Evolutionary conservation across 768 basidiomycete species (phyloP), one percentile per base, ranked within the genome.

Genomic region (Exsudoporus frostii): DNA sequence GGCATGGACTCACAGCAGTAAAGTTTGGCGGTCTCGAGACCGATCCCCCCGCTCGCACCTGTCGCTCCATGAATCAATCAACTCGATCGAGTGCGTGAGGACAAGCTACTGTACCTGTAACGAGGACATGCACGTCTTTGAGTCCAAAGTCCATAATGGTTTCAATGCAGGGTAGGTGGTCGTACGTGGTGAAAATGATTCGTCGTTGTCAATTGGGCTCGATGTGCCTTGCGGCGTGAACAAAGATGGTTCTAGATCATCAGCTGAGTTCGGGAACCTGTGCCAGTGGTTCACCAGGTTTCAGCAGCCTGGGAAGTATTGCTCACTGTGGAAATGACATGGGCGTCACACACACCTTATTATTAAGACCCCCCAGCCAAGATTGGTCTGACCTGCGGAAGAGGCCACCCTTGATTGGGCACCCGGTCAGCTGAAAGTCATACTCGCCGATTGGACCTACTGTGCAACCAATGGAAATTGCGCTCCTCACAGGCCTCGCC

Each of bases 11-110:
- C 53, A 83, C 86, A 74, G 30, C 84, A 74, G 63, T 83, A 90
- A 0, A 79, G 62, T 13, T 73, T 73, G 15, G 76, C 74, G 4
- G 83, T 86, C 59, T 80, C 83, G 1, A 87, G 72, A 9, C 88
- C 88, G 33, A 91, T 90, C 1, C 86, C 88, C 4, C 88, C 87
- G 58, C 83, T 87, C 2, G 87, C 86, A 45, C 88, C 88, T 84
- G 64, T 45, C 17, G 25, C 48, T 44, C 25, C 32, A 45, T 15
- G 29, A 7, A 30, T 53, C 17, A 48, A 30, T 46, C 34, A 43
- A 27, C 1, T 17, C 19, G 27, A 48, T 20, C 44, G 7, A 33
- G 48, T 20, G 10, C 2, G 36, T 19, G 20, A 25, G 41, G 20
- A 14, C 2, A 22, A 9, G 25, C n/a, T 3, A 32, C 25, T 33